A percentile compares a stretch with the other conserved stretches of the same genome.
phyloP scores from a whole-genome alignment of 805 yeast species.

The Candida stauntonica region DNA sequence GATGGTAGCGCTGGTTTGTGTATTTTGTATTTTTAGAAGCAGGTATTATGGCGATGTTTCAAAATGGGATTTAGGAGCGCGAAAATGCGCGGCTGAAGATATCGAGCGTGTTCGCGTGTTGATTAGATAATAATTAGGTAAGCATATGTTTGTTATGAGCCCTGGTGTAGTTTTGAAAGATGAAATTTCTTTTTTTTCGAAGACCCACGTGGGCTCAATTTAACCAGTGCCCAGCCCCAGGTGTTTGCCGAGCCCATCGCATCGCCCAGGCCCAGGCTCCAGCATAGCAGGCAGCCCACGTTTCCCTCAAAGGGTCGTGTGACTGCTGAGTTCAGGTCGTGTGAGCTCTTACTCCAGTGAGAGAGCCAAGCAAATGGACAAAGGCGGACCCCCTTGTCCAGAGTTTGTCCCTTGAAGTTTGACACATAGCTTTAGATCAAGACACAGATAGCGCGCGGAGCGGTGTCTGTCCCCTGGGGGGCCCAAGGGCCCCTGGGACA shows the following conservation, averaged over 20 bases:
- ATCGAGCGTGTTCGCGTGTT: no score
- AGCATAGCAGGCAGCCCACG: neutral
- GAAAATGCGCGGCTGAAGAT: no score
- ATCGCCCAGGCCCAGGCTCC: neutral
- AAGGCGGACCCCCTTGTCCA: neutral
- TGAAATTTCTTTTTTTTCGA: neutral
- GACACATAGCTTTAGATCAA: neutral
- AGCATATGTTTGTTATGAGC: no score
- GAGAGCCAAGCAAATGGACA: neutral
- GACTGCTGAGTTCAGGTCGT: constrained; percentile 5
- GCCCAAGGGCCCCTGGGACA: no score
- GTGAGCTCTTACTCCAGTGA: constrained; percentile 3
- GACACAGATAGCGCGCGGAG: no score
- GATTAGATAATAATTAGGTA: no score
- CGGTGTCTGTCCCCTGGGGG: no score
- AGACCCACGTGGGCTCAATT: constrained; percentile 14
- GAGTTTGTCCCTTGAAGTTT: neutral
- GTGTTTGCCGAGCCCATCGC: no score
- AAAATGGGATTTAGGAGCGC: neutral
- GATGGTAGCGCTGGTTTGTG: neutral
- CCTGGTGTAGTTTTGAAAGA: no score
- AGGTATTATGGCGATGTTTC: neutral
- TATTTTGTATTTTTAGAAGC: neutral
- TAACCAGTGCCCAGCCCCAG: neutral
- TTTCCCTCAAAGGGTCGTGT: constrained; percentile 7